Evolutionary conservation across 768 basidiomycete genomes (phyloP).

Genomic region (Pleurotus tuoliensis): DNA sequence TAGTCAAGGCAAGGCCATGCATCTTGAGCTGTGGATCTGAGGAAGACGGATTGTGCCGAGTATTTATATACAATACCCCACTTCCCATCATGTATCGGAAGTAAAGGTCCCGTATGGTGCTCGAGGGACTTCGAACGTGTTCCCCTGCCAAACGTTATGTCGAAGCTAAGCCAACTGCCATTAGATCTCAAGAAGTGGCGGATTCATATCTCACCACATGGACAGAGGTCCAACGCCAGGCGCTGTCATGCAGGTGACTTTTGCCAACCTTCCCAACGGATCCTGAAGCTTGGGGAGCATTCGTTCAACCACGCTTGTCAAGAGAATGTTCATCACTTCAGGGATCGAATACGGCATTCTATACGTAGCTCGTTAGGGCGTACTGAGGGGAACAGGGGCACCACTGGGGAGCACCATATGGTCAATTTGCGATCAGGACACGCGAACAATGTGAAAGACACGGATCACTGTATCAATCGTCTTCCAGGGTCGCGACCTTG

Average conservation of each 20-base stretch:
- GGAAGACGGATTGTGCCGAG: neutral
- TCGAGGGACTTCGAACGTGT: neutral
- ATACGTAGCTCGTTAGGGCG: neutral
- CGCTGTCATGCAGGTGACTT: neutral
- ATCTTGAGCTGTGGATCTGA: neutral
- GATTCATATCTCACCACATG: neutral
- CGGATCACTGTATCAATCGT: neutral
- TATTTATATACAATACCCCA: neutral
- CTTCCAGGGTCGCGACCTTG: neutral
- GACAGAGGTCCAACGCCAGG: neutral
- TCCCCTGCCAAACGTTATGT: neutral
- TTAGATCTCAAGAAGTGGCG: conserved; percentile 7
- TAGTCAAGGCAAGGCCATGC: neutral
- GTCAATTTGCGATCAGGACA: conserved; percentile 3
- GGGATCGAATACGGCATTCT: neutral
- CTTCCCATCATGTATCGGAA: neutral
- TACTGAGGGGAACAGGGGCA: neutral
- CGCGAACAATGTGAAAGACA: neutral
- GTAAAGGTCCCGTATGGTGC: neutral
- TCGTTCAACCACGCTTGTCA: neutral
- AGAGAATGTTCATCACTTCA: neutral
- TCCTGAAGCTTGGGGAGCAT: neutral
- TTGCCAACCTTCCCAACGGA: neutral
- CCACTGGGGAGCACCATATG: neutral
- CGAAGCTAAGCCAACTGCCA: neutral